Base-by-base conservation (phyloP, 352 stramenopile species). In the Phytophthora palmivora region DNA sequence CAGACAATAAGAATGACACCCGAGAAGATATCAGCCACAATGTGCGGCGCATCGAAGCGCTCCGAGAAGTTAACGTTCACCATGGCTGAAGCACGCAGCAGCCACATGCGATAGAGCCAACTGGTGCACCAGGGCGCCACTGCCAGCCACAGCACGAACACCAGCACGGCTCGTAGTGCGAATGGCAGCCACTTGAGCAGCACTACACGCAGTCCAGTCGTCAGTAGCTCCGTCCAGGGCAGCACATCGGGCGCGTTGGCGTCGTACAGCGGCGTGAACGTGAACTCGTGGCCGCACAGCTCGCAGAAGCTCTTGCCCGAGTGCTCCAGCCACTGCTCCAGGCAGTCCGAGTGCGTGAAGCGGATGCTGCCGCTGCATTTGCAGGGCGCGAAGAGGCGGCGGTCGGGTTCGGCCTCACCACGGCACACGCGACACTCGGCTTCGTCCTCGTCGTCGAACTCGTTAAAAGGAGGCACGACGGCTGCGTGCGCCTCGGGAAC, bases 281-380 rank as follows among this genome's bases (percentile, higher is more conserved):
- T 73, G 78, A 98, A 98, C 61, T 88, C 84, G 59, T 95, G 82
- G 54, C 91, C 86, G 64, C 95, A 98, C 18, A 98, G 70, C 74
- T 98, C 95, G 65, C 95, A 98, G 72, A 87, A 95, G 48, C 84
- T 84, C 61, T 97, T 97, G 62, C 88, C 82, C 33, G 88, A 98
- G 50, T 98, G 91, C 58, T 88, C 82, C 28, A 98, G 83, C 95
- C 95, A 98, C 21, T 97, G 94, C 61, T 94, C 89, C 43, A 98
- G 78, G 49, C 95, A 98, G 63, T 98, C 94, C 49, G 96, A 94
- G 77, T 98, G 95, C 22, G 88, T 96, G 66, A 96, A 91, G 32
- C 92, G 92, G 62, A 98, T 98, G 39, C 90, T 98, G 28, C 95
- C 95, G 26, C 91, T 98, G 72, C 95, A 98, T 76, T 97, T 97